Evolutionary conservation across 306 rosid species (phyloP).

Genomic region (Senna tora): DNA sequence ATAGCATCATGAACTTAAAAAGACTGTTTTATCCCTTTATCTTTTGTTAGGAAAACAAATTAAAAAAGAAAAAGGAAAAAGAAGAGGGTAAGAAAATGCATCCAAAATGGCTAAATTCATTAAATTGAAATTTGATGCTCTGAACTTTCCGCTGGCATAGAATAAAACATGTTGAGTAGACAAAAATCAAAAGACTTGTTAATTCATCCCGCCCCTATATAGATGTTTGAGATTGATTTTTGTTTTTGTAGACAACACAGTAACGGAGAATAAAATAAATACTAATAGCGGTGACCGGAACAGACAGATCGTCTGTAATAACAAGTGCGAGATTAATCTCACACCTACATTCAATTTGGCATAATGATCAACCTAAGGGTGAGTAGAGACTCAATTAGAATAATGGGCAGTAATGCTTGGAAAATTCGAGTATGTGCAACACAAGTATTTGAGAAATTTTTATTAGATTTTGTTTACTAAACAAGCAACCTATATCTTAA

Average conservation of each 20-base stretch:
- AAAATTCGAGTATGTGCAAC: no score
- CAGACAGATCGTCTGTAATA: no score
- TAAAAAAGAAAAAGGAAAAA: background rate
- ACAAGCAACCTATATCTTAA: background rate
- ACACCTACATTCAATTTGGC: no score
- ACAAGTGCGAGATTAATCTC: no score
- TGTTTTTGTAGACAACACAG: no score
- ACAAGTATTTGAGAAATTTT: no score
- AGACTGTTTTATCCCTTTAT: background rate
- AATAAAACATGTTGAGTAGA: background rate
- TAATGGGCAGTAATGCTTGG: no score
- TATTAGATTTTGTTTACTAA: no score
- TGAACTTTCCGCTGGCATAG: conserved; percentile 8
- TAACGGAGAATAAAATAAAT: no score
- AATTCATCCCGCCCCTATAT: background rate
- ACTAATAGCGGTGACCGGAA: no score
- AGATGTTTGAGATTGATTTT: background rate
- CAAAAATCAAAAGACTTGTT: conserved; percentile 13
- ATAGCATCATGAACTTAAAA: background rate
- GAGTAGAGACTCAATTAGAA: no score
- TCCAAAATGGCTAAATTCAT: background rate
- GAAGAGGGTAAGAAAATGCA: background rate
- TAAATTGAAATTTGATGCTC: background rate
- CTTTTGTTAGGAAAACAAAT: background rate
- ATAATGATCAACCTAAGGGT: no score